Evolutionary conservation across 106 monocot genomes (phyloP).

Genomic region (Ottelia alismoides): DNA sequence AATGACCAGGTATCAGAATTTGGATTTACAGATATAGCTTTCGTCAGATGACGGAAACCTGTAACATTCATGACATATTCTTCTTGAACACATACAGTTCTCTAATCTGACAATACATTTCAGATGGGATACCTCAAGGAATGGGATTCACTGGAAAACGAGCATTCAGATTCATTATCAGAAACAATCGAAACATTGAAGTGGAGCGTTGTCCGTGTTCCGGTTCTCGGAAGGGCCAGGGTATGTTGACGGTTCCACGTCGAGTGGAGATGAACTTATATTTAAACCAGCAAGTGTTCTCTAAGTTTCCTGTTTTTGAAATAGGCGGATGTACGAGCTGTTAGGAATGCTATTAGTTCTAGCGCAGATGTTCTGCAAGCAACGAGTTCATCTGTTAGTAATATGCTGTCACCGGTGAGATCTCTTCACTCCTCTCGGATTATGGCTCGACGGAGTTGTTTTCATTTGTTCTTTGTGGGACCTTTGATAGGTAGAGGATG

Average conservation of each 20-base stretch:
- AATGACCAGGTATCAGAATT: constrained; percentile 56
- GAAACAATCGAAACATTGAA: constrained; percentile 53
- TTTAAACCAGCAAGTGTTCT: not conserved
- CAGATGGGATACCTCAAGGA: constrained; percentile 54
- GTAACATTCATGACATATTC: too few relatives aligned
- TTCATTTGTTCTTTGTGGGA: too few relatives aligned
- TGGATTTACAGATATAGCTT: constrained; percentile 2
- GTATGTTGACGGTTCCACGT: constrained; percentile 21
- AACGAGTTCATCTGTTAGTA: constrained; percentile 39
- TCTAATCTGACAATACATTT: not conserved
- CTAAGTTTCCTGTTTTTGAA: not conserved
- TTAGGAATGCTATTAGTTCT: constrained; percentile 39
- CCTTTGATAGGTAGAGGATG: constrained; percentile 49
- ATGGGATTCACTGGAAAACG: constrained; percentile 48
- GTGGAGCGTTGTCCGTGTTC: constrained; percentile 49
- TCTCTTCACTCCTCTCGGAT: too few relatives aligned
- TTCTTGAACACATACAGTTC: not conserved
- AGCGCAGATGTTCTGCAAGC: constrained; percentile 51
- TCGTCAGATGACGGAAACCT: too few relatives aligned
- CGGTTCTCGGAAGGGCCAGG: constrained; percentile 53
- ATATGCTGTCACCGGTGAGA: constrained; percentile 31
- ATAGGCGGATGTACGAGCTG: constrained; percentile 31
- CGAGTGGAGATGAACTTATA: not conserved
- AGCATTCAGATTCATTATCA: constrained; percentile 45
- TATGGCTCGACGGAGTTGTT: too few relatives aligned